Evolutionary conservation across 192 early-diverging fungal genomes (phyloP), one percentile per base, ranked within the genome.

Genomic region (Diversispora epigaea): DNA sequence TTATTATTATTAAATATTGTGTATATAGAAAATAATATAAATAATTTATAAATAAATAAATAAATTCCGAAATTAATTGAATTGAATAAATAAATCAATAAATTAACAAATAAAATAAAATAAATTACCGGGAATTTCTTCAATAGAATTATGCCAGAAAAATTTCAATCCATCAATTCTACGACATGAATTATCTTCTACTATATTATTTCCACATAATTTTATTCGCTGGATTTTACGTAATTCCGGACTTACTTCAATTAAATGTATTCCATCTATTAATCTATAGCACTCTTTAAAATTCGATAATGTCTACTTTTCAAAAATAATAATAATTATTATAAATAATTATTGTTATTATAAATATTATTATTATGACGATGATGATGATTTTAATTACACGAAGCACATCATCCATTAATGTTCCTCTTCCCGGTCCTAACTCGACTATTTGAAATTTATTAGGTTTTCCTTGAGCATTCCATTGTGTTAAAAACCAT

Each of bases 361-460:
- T 40, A n/a, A 41, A 39, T 62, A 3, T 7, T 22, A n/a, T 44
- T 25, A 15, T 58, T 50, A 46, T 25, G n/a, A n/a, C n/a, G n/a
- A n/a, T n/a, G n/a, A n/a, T n/a, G n/a, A n/a, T n/a, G 58, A 7
- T 12, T 40, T 40, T 12, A 19, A 74, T 56, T 80, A 93, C 92
- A 14, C 95, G 79, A 72, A 99, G 78, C 83, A 98, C 90, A 81
- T 99, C 97, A 72, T 84, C 79, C 92, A 98, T 94, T 63, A 99
- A 80, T 10, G 97, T 99, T 55, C 97, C 97, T 39, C 94, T 83
- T 8, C 97, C 97, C 1, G 97, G 97, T 4, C 97, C 97, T 21
- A 96, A 87, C 71, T 94, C 93, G 3, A 92, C 85, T 50, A 94
- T 75, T 22, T 84, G 86, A 0, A 88, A 80, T 8, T 80, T 80